A percentile compares a stretch with the other conserved stretches of the same genome.
phyloP scores from a whole-genome alignment of 2,329 filamentous ascomycete genomes.

The Claviceps pusilla region DNA sequence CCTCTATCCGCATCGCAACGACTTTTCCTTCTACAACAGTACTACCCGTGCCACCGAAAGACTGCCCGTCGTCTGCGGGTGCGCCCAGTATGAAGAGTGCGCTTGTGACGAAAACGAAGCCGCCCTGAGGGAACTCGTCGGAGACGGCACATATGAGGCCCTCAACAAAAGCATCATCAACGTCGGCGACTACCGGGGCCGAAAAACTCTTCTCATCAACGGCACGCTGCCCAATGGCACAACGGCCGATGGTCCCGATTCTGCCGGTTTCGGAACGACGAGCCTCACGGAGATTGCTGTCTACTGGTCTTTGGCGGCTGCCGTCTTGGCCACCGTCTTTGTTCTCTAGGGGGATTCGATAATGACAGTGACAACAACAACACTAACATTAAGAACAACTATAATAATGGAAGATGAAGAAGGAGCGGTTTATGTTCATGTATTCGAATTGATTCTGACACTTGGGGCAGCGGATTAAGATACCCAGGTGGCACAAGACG shows the following conservation, averaged over 20 bases:
- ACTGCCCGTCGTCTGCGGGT: constrained; percentile 28
- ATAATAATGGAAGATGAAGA: no score
- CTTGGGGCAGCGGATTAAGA: background rate
- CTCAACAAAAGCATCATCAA: constrained; percentile 49
- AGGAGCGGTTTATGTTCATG: background rate
- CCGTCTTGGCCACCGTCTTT: constrained; percentile 30
- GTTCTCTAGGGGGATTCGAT: constrained; percentile 10
- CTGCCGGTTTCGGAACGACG: constrained; percentile 20
- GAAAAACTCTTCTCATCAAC: constrained; percentile 52
- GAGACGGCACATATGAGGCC: constrained; percentile 43
- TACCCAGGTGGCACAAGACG: background rate
- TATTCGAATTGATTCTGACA: background rate
- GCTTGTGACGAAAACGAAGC: constrained; percentile 55
- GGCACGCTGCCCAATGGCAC: constrained; percentile 60
- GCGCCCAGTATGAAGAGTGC: constrained; percentile 36
- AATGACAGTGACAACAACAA: background rate
- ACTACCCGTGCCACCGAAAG: constrained; percentile 27
- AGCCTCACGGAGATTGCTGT: constrained; percentile 25
- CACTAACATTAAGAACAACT: no score
- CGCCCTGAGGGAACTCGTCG: constrained; percentile 43
- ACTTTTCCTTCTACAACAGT: constrained; percentile 33
- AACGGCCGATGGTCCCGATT: constrained; percentile 23
- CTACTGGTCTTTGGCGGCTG: constrained; percentile 34
- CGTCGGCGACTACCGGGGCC: constrained; percentile 28
- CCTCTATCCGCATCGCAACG: constrained; percentile 34